These are phyloP conservation scores for Penicillium bialowiezense DNA, from an alignment of 495 filamentous ascomycete species.

Conservation along the genomic window DNA sequence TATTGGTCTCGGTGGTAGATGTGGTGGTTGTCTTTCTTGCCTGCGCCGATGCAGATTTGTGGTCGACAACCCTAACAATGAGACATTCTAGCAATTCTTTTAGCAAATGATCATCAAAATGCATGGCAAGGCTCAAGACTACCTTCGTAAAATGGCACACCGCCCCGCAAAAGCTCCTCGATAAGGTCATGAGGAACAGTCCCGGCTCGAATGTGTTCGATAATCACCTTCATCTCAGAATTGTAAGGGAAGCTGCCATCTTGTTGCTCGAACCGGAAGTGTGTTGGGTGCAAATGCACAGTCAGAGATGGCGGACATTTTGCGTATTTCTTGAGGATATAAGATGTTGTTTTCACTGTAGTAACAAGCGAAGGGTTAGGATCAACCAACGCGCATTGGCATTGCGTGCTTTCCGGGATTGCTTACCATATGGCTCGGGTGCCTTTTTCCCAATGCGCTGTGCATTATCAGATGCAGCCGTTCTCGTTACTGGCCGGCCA, in stretches of 20 bases:
- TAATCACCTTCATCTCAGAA: conserved; percentile 81
- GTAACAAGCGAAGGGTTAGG: not conserved
- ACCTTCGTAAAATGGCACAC: conserved; percentile 90
- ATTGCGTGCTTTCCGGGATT: not conserved
- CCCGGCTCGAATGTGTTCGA: conserved; percentile 68
- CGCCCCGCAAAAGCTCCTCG: conserved; percentile 60
- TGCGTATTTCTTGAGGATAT: conserved; percentile 80
- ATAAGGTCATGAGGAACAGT: conserved; percentile 74
- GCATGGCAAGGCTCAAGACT: conserved; percentile 9
- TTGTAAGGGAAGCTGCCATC: conserved; percentile 88
- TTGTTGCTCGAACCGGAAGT: conserved; percentile 93
- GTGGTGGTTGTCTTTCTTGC: conserved; percentile 50
- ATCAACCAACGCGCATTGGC: conserved; percentile 2
- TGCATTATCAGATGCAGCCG: conserved; percentile 30
- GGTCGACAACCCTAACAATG: conserved; percentile 88
- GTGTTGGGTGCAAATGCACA: conserved; percentile 76
- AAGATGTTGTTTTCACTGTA: conserved; percentile 63
- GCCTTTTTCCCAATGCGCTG: conserved; percentile 35
- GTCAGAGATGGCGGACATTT: conserved; percentile 77
- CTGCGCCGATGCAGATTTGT: conserved; percentile 63
- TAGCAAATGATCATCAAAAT: not conserved
- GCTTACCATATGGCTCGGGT: conserved; percentile 51
- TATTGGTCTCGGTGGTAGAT: conserved; percentile 56
- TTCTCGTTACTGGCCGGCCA: conserved; percentile 33
- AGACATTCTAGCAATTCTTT: conserved; percentile 63